Conservation (phyloP, 2,329 filamentous ascomycete genomes). For the Clarireedia monteithiana region DNA sequence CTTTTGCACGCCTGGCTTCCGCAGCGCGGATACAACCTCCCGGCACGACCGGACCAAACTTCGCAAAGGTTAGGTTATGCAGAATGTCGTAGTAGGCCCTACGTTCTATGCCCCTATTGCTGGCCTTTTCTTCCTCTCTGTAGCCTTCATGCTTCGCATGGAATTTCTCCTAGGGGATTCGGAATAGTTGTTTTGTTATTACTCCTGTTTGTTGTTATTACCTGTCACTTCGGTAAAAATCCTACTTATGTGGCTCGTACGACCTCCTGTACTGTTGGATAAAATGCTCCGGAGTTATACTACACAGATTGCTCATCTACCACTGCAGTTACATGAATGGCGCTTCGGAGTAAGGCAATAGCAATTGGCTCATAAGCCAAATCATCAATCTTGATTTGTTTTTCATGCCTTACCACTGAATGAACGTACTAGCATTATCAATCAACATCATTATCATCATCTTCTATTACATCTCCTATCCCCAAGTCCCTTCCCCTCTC, state of each 20-base stretch:
- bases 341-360: too few relatives aligned
- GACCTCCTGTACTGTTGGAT: background rate
- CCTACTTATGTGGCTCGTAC: too few relatives aligned
- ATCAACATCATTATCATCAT: too few relatives aligned
- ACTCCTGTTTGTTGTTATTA: too few relatives aligned
- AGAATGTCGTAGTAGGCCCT: too few relatives aligned
- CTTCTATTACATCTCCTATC: too few relatives aligned
- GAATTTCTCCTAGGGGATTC: background rate
- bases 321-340: background rate
- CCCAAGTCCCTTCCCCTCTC: too few relatives aligned
- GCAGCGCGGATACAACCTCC: background rate
- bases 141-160: background rate
- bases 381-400: too few relatives aligned
- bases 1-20: background rate
- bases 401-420: too few relatives aligned
- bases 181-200: background rate
- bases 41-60: background rate
- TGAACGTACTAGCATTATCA: too few relatives aligned
- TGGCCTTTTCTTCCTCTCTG: background rate
- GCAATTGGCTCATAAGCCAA: too few relatives aligned
- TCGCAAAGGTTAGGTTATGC: background rate
- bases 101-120: background rate
- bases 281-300: slow-evolving; percentile 1
- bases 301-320: background rate
- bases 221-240: too few relatives aligned